phyloP scores from a whole-genome alignment of 768 basidiomycete species.

The Boletellus ananiceps region DNA sequence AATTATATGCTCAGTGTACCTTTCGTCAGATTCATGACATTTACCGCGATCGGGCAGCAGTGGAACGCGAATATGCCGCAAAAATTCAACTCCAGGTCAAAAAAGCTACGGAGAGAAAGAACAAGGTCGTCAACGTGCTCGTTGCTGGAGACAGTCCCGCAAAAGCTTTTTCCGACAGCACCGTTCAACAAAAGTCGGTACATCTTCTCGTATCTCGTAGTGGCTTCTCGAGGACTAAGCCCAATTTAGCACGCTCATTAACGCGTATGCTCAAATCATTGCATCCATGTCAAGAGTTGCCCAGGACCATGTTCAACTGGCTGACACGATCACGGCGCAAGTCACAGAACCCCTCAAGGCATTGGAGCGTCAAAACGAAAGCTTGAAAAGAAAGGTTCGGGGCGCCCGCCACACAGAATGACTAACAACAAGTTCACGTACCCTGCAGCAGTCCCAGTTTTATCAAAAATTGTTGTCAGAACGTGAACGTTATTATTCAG shows the following conservation, averaged over 20 bases:
- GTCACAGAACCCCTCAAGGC: conserved; percentile 60
- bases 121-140: conserved; percentile 47
- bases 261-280: conserved; percentile 67
- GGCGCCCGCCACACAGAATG: background rate
- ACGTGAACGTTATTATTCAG: conserved; percentile 61
- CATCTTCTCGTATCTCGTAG: background rate
- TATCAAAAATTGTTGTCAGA: conserved; percentile 69
- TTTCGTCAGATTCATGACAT: conserved; percentile 62
- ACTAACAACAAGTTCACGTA: conserved; percentile 8
- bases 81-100: conserved; percentile 64
- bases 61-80: conserved; percentile 76
- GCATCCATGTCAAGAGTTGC: conserved; percentile 54
- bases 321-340: conserved; percentile 55
- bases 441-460: conserved; percentile 58
- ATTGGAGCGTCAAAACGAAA: conserved; percentile 60
- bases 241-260: conserved; percentile 57
- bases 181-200: conserved; percentile 52
- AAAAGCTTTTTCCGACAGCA: conserved; percentile 52
- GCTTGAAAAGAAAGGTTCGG: conserved; percentile 61
- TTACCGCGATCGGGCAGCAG: conserved; percentile 56
- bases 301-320: conserved; percentile 64
- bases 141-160: conserved; percentile 67
- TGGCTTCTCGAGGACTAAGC: conserved; percentile 13
- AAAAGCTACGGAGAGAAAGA: conserved; percentile 70
- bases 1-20: background rate